Base-by-base conservation (phyloP, 108 stramenopile species). In the Skeletonema costatum region DNA sequence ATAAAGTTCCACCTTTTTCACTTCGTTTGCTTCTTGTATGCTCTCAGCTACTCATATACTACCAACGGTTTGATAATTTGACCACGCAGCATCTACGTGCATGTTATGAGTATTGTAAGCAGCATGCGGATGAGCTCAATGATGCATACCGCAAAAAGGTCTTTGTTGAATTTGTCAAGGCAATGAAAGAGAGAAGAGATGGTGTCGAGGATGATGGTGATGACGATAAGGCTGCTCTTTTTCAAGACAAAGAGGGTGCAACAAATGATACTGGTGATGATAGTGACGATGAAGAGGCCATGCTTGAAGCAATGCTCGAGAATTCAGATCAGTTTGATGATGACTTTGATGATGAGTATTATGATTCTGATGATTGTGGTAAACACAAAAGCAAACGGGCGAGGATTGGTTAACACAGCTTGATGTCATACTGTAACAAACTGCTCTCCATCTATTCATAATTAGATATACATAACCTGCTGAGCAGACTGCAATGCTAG, bases 21-120 rank as follows among this genome's bases (percentile, higher is more conserved):
- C 75, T 90, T 10, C 87, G 92, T n/a, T 71, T 93, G 30, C 61
- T 93, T n/a, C 67, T 93, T 33, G 86, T 88, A 8, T 93, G 92
- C 68, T 86, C 88, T 2, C 92, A 93, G 70, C 66, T 93, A 19
- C 66, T 93, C 25, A 88, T 90, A 58, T 93, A 93, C 70, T 82
- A 93, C 58, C 87, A 93, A 75, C 81, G 92, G 41, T 93, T 93
- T 41, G 39, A 41, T 66, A 64, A 88, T 32, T 53, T 89, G 2
- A 60, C 80, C 1, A 80, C 80, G 53, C 64, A 64, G 6, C 58
- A 59, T 17, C 65, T 93, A 10, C 68, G 84, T 63, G 80, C 82
- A 12, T 93, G 92, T 68, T 89, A 90, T 71, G 82, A 88, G 3
- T 86, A 81, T 60, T 86, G 85, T 64, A 90, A 90, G 50, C 42